Conservation (phyloP, 441 rosid species). For the Sinapis alba region DNA sequence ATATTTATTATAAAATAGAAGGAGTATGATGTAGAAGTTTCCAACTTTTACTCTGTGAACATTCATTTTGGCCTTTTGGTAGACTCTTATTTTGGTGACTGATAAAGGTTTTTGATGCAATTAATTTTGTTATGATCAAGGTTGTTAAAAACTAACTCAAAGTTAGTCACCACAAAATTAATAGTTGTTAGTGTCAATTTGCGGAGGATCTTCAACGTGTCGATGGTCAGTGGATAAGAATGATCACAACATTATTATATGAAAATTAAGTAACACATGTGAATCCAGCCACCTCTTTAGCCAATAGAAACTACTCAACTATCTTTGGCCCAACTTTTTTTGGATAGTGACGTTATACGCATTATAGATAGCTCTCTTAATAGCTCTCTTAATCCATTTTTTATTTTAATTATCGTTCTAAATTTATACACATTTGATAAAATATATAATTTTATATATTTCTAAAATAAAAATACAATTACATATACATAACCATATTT, state of each 20-base stretch:
- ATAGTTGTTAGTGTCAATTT: constrained; percentile 35
- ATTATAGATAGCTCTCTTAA: too few species aligned
- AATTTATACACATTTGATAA: too few species aligned
- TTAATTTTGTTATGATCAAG: neutral
- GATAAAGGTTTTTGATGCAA: neutral
- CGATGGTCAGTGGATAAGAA: constrained; percentile 17
- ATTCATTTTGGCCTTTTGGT: too few species aligned
- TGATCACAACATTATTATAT: constrained; percentile 1
- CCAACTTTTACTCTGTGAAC: neutral
- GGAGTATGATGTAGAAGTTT: too few species aligned
- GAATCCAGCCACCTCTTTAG: constrained; percentile 23
- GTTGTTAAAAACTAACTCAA: neutral
- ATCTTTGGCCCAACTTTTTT: constrained; percentile 30
- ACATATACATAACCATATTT: too few species aligned
- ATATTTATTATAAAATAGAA: too few species aligned
- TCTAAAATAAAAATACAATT: too few species aligned
- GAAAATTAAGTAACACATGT: constrained; percentile 28
- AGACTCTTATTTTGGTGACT: neutral
- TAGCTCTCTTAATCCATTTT: too few species aligned
- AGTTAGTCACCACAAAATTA: constrained; percentile 25
- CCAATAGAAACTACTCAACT: constrained; percentile 19
- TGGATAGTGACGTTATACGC: constrained; percentile 15
- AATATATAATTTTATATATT: too few species aligned
- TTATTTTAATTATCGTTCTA: too few species aligned
- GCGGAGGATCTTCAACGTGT: constrained; percentile 36